Base-by-base conservation (phyloP, 1,139 yeast species). In the Kazachstania sp. region DNA sequence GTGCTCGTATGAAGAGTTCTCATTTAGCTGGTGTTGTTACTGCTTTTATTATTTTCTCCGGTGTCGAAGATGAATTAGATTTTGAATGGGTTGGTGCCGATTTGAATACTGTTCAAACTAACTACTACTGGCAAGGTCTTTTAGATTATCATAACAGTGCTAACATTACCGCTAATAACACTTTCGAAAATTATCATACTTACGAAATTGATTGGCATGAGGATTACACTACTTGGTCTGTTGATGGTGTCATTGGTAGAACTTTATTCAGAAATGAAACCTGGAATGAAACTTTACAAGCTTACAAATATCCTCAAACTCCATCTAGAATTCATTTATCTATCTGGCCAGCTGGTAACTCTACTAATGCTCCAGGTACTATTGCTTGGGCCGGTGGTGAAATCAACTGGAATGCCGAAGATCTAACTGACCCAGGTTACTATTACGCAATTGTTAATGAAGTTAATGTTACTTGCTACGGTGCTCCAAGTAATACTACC, bases 321-420 rank as follows among this genome's bases (percentile, higher is more conserved):
- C 97, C 97, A 4, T 71, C 94, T 3, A 78, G 94, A 62, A 70
- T 90, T 48, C 95, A 88, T 69, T 67, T 86, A 52, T 86, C 95
- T 9, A 66, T 90, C 54, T 90, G 97, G 97, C 95, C 97, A 7
- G 97, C 84, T 70, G 97, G 96, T 60, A 78, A 73, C 54, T 65
- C 79, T 16, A 61, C 75, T 43, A 78, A 77, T 61, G 80, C 81
- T 28, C 63, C 66, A 47, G 97, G 97, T 70, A 88, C 96, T 35
- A 73, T 81, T 56, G 86, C 77, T 55, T 88, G 97, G 97, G 95
- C 96, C 43, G 97, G 97, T 69, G 97, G 97, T 68, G 72, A 60
- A 18, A 79, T 88, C 54, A 73, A 87, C 71, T 90, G 97, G 96
- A 69, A 82, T 64, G 75, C 92, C 31, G 66, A 72, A 5, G 96